Evolutionary conservation across 306 rosid species (phyloP), one percentile per base, ranked within the genome.

Genomic region (Betula pendula): DNA sequence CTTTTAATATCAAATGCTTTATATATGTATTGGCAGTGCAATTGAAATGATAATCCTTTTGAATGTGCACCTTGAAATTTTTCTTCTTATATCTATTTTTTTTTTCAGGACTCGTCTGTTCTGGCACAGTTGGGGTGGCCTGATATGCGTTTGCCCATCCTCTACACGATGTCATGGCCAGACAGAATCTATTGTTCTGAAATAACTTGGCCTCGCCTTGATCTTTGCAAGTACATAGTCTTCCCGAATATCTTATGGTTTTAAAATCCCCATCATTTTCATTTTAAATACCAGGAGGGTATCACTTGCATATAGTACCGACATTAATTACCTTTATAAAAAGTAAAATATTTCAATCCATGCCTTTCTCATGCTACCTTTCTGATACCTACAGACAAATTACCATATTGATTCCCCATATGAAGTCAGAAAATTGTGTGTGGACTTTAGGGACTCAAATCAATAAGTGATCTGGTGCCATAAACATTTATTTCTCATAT

Each of bases 101-200:
- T 27, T 56, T 77, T 83, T 1, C 93, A 95, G 99, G 99, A 95
- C 81, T 95, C 99, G 76, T 92, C 99, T 76, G 88, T 95, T 82
- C 75, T 95, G 84, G 99, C 98, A 44, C 99, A 95, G 76, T 80
- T 95, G 90, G 99, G 99, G 20, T 90, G 92, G 99, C 99, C 99
- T 50, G 98, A 92, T 76, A 95, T 95, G 99, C 99, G 99, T 31
- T 80, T 95, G 88, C 99, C 99, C 38, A 95, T 95, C 81, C 96
- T 92, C n/a, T 95, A 90, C 82, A 95, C 99, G 7, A 80, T 95
- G 84, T 92, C 99, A 68, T 95, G 99, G 99, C 99, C 99, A 4
- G 96, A 95, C 45, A 89, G 99, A 86, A 53, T 95, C 72, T 84
- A 90, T 74, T 95, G 98, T 78, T 95, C 99, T 47, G 99, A 95